Evolutionary conservation across 768 basidiomycete genomes (phyloP), one percentile per base, ranked within the genome.

Genomic region (Lentinus tigrinus): DNA sequence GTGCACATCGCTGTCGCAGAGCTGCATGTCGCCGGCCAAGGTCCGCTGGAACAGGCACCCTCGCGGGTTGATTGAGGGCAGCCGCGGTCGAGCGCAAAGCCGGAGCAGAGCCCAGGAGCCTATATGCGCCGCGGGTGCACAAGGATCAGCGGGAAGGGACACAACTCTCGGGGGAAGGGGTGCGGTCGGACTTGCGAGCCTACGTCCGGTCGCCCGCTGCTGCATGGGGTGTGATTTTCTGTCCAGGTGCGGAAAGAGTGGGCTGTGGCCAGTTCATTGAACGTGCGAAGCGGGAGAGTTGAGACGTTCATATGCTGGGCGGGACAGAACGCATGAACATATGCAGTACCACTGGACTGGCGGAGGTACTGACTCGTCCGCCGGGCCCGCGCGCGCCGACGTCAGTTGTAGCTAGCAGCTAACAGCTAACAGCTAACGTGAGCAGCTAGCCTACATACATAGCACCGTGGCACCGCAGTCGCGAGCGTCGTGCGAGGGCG

Each of bases 11-110:
- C 13, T 2, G 13, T 19, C 14, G 19, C 24, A 3, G 4, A 7
- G 19, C 43, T 4, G 21, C 7, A 26, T 14, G 24, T 46, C 43
- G 14, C 10, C 43, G 21, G 13, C 7, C 43, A 23, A 24, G 43
- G 43, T 2, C 23, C 43, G 36, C 28, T 19, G 37, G 57, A 38
- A 52, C 50, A 47, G 51, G 57, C 37, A 54, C 52, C 27, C n/a
- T 11, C 9, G 40, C 9, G 43, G 43, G 24, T 23, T 19, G 42
- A 23, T 19, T 46, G 43, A 23, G 43, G 43, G 43, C 14, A 24
- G 5, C 13, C 23, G 24, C n/a, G 6, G 16, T 6, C 21, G 43
- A 11, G 43, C 7, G 21, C 11, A n/a, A 8, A n/a, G 16, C 7
- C 21, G 17, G 17, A 21, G 40, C 13, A 23, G 21, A 46, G 43